Evolutionary conservation across 495 filamentous ascomycete species (phyloP), one percentile per base, ranked within the genome.

Genomic region (Aspergillus leporis): DNA sequence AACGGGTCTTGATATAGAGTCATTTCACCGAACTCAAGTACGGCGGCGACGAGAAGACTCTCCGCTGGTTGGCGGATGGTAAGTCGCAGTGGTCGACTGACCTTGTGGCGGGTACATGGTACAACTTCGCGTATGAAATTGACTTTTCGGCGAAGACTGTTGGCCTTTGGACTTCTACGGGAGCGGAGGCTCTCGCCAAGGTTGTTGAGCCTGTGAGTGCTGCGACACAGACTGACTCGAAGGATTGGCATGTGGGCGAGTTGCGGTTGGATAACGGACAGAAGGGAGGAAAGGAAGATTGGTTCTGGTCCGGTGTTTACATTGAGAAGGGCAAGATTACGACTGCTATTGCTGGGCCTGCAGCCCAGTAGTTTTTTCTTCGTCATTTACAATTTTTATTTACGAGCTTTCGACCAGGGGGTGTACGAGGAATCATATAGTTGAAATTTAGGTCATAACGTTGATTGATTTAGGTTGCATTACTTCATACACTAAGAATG

Each of bases 1-100:
- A 18, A n/a, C 4, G 21, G 7, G 14, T n/a, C 30, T 2, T 21
- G n/a, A 28, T 9, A 34, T 81, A 90, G 76, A 84, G 78, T 68
- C 87, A 90, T 75, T 90, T 90, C 71, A 90, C 87, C 55, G 88
- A 90, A 75, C 71, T 91, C 68, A 90, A 91, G 75, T 84, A 84
- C 60, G 89, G 88, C 55, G 82, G 80, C 55, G 79, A 28, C 51
- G 83, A 88, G 52, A 72, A 73, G 55, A 73, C 74, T 23, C 76
- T 85, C 13, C 73, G 78, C 34, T 87, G 82, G 83, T 75, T 78
- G 56, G 80, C 81, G 12, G 71, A 74, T 43, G 80, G 84, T 32
- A 68, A 65, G 59, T 76, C 71, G 25, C 74, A 84, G 51, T 87
- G 78, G 83, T 80, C 74, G 49, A 75, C 75, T 0, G 66, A 74